Evolutionary conservation across 2,329 filamentous ascomycete species (phyloP), one percentile per base, ranked within the genome.

Genomic region (Penicillium digitatum): DNA sequence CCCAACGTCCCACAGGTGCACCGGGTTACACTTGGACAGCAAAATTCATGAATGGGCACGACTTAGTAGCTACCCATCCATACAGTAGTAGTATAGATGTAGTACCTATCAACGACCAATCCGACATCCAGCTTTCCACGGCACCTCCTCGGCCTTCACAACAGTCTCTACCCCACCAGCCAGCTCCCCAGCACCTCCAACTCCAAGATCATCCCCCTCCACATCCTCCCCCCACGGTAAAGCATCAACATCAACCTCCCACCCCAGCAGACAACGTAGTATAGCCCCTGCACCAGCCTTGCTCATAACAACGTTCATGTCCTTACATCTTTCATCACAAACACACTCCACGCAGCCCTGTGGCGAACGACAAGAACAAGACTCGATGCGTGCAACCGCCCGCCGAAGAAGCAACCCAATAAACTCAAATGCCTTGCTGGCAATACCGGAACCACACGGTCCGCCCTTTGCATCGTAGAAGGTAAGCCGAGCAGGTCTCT

Each of bases 381-480:
- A 80, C 66, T 89, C 85, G 6, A 97, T 85, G 8, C 94, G 80
- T 54, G 84, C 79, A 35, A 94, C 81, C 0, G 92, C 93, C 67
- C 92, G 87, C 20, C 77, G 77, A 1, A 97, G 80, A 32, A 97
- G 76, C 32, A 87, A 71, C 66, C 96, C 90, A 20, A 96, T 80
- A 67, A 95, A 95, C 66, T 97, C 93, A 66, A 97, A 97, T 0
- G 91, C 93, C 69, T 96, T 96, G 37, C 87, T 89, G 58, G 88
- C 90, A 63, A 96, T 95, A 0, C 94, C 94, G 0, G 85, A 88
- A 0, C 93, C 93, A 40, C 84, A 82, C 0, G 88, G 82, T 0
- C 93, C 93, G 8, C 94, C 94, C 73, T 95, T 96, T 3, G 90
- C 87, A 70, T 97, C 94, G 73, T 97, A 99, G 67, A 99, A 96